Conservation (phyloP, 352 stramenopile species). For the Pythium monospermum region DNA sequence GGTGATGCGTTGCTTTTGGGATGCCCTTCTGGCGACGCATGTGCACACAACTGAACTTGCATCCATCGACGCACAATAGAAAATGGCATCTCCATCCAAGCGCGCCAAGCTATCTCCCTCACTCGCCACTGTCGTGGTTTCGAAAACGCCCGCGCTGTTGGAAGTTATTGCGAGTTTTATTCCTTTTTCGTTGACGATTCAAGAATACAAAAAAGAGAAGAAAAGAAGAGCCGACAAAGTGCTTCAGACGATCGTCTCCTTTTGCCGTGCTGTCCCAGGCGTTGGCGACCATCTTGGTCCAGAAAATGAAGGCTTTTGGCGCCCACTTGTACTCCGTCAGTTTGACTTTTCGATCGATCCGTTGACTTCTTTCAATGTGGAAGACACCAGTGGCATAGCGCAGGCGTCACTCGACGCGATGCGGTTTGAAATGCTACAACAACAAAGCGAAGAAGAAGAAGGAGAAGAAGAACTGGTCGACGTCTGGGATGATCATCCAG, state of each 20-base stretch:
- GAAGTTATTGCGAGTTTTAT: no score
- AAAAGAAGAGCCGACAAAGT: no score
- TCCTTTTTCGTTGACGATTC: no score
- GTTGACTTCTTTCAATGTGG: neutral
- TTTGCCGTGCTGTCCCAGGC: neutral
- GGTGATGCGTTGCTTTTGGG: no score
- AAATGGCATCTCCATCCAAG: no score
- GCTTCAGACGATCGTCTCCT: neutral
- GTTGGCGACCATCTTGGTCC: neutral
- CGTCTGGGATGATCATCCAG: neutral
- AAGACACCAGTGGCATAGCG: neutral
- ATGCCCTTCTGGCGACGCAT: no score
- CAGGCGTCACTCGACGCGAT: neutral
- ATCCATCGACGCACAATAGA: no score
- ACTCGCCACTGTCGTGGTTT: no score
- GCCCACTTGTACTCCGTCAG: neutral
- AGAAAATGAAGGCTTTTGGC: neutral
- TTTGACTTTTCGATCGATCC: slow-evolving; percentile 3
- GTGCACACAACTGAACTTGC: no score
- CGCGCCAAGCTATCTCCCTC: no score
- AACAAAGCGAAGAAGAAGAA: neutral
- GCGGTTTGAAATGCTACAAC: neutral
- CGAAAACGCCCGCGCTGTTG: no score
- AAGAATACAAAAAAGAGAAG: no score
- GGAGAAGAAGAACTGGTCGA: neutral